Evolutionary conservation across 106 monocot genomes (phyloP).

Genomic region (Dioscorea zingiberensis): DNA sequence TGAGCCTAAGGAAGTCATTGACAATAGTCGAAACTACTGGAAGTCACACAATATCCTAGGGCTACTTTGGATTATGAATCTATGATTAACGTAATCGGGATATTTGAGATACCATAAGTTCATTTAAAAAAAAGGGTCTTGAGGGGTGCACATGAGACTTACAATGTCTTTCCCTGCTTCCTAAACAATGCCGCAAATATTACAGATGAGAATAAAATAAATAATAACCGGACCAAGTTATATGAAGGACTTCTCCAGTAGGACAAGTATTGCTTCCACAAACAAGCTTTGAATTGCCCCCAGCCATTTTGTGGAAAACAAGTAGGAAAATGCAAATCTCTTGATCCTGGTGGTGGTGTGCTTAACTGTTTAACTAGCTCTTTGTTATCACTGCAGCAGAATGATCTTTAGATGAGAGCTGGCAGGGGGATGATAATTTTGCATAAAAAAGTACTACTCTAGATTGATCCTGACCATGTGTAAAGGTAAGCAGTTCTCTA

Average conservation of each 20-base stretch:
- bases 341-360: slow-evolving; percentile 39
- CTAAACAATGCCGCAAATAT: slow-evolving; percentile 28
- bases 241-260: slow-evolving; percentile 84
- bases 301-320: slow-evolving; percentile 49
- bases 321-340: slow-evolving; percentile 51
- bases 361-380: slow-evolving; percentile 39
- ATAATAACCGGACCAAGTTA: slow-evolving; percentile 41
- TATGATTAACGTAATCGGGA: too few relatives aligned
- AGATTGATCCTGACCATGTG: too few relatives aligned
- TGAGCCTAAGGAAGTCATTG: too few relatives aligned
- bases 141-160: slow-evolving; percentile 10
- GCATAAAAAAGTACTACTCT: too few relatives aligned
- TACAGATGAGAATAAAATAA: slow-evolving; percentile 13
- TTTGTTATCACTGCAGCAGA: slow-evolving; percentile 38
- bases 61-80: too few relatives aligned
- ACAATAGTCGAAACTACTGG: too few relatives aligned
- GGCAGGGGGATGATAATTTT: background rate
- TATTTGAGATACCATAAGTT: too few relatives aligned
- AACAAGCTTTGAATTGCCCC: slow-evolving; percentile 71
- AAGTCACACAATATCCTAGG: background rate
- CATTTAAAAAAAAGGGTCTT: too few relatives aligned
- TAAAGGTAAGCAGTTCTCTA: too few relatives aligned
- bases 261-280: slow-evolving; percentile 74
- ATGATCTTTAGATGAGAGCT: background rate
- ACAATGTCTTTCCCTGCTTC: slow-evolving; percentile 51